Base-by-base conservation (phyloP, 805 yeast species). In the Lipomyces lipofer region DNA sequence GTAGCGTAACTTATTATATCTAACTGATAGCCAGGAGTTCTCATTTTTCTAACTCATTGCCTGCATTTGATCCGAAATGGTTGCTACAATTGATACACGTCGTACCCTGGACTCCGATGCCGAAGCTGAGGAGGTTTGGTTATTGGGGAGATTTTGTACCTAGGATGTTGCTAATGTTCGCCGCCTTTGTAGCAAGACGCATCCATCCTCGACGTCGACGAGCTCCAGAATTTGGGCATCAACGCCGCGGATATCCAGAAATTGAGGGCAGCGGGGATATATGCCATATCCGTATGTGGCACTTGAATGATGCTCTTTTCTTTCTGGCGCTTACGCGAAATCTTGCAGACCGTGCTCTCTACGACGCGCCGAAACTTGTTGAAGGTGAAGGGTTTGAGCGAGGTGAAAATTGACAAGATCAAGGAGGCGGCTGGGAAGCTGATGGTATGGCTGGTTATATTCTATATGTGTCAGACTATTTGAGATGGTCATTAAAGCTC, bases 341-440 rank as follows among this genome's bases (percentile, higher is more conserved):
- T 12, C 35, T 7, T 7, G 9, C 29, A 78, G 80, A 73, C 83
- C 2, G 80, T 78, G 1, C 64, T 79, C 15, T 76, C 84, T 17
- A 83, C 86, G 0, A 81, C 91, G 4, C 80, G 86, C 66, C 76
- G 87, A 58, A 81, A 83, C 43, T 64, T 86, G 45, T 72, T 82
- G 47, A 78, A 80, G 51, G 84, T 86, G 17, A 85, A 83, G 66
- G 92, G 92, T 1, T 72, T 86, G 30, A 80, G 86, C 62, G 92
- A 86, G 67, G 83, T 84, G 17, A 86, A 86, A 65, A 91, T 88
- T 2, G 92, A 86, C 42, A 84, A 84, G 65, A 81, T 86, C 61
- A 83, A 85, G 60, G 84, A 78, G 59, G 91, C 88, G 21, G 88
- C 91, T 0, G 78, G 82, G 32, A 85, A 82, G 63, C 68, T 86